phyloP scores from a whole-genome alignment of 805 yeast species.

The Schwanniomyces vanrijiae region DNA sequence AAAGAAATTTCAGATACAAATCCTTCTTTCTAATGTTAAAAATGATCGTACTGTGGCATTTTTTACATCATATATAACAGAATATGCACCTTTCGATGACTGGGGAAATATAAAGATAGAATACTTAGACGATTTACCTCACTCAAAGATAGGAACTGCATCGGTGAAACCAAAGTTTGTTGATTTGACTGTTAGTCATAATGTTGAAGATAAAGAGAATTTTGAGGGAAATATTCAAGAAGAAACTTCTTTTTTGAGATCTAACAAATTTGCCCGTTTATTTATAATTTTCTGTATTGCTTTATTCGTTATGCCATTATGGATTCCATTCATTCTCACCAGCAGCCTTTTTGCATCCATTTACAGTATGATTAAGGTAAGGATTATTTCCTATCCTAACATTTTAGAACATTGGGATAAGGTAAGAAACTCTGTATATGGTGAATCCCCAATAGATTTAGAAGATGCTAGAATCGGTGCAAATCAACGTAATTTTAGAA shows the following conservation, averaged over 20 bases:
- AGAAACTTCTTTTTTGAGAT: slow-evolving; percentile 35
- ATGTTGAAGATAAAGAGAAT: slow-evolving; percentile 1
- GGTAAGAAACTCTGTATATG: slow-evolving; percentile 32
- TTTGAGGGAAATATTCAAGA: slow-evolving; percentile 31
- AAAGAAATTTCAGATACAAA: slow-evolving; percentile 52
- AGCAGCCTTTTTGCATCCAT: slow-evolving; percentile 35
- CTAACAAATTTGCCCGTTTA: slow-evolving; percentile 23
- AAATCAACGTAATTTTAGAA: slow-evolving; percentile 26
- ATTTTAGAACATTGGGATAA: slow-evolving; percentile 32
- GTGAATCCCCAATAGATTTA: slow-evolving; percentile 26
- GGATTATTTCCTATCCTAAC: slow-evolving; percentile 22
- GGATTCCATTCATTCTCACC: slow-evolving; percentile 49
- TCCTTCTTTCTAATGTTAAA: slow-evolving; percentile 69
- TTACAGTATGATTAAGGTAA: slow-evolving; percentile 40
- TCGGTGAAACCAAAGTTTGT: slow-evolving; percentile 49
- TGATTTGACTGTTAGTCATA: slow-evolving; percentile 41
- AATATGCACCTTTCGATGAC: slow-evolving; percentile 69
- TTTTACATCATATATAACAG: slow-evolving; percentile 76
- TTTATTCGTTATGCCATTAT: slow-evolving; percentile 42
- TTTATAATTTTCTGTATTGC: slow-evolving; percentile 23
- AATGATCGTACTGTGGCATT: slow-evolving; percentile 89
- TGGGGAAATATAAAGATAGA: slow-evolving; percentile 49
- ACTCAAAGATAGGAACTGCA: slow-evolving; percentile 35
- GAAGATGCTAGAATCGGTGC: slow-evolving; percentile 33
- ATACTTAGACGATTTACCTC: slow-evolving; percentile 47